Evolutionary conservation across 2,329 filamentous ascomycete genomes (phyloP).

Genomic region (Penicillium sp.): DNA sequence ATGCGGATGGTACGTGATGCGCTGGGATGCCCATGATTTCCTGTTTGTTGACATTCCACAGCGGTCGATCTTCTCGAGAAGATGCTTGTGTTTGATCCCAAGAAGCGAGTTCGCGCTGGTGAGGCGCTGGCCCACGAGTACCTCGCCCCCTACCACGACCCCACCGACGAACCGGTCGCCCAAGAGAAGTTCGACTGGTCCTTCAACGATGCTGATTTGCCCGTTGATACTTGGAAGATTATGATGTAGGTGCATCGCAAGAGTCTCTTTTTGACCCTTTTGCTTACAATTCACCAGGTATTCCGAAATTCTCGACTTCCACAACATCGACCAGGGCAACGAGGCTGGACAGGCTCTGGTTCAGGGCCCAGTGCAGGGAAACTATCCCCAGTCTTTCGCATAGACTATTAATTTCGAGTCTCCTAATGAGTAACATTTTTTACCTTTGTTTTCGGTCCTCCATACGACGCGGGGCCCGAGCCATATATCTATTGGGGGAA

Average conservation of each 20-base stretch:
- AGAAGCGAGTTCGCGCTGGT: constrained; percentile 84
- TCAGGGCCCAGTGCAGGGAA: constrained; percentile 22
- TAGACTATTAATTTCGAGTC: constrained; percentile 13
- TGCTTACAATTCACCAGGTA: constrained; percentile 61
- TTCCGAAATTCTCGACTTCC: constrained; percentile 97
- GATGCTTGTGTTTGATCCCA: constrained; percentile 99
- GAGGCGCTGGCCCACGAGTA: constrained; percentile 89
- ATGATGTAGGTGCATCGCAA: constrained; percentile 75
- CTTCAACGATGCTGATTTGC: constrained; percentile 96
- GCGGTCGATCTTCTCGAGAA: constrained; percentile 91
- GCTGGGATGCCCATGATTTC: not conserved
- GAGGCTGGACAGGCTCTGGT: constrained; percentile 33
- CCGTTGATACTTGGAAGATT: constrained; percentile 99
- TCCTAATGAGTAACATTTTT: constrained; percentile 6
- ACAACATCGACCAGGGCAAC: constrained; percentile 71
- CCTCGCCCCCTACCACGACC: constrained; percentile 93
- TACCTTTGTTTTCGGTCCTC: constrained; percentile 17
- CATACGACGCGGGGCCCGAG: constrained; percentile 19
- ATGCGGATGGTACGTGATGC: constrained; percentile 66
- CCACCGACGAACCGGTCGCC: constrained; percentile 89
- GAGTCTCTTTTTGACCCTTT: not conserved
- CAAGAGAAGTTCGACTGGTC: constrained; percentile 99
- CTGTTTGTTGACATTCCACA: constrained; percentile 34
- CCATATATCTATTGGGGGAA: constrained; percentile 21
- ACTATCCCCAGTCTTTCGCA: constrained; percentile 26